phyloP scores from a whole-genome alignment of 805 yeast genomes.

The Kurtzmaniella fragi region DNA sequence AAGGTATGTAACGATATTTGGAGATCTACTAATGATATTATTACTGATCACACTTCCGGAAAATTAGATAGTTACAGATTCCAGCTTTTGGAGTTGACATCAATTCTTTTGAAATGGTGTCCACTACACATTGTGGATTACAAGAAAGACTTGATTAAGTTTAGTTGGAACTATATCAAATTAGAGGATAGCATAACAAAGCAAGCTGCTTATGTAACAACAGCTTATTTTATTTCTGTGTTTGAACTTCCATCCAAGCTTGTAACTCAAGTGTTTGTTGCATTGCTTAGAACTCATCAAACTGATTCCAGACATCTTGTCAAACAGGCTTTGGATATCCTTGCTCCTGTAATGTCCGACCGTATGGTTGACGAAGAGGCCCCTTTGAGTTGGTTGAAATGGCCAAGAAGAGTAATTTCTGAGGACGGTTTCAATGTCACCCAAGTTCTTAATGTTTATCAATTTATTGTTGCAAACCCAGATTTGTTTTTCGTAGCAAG shows the following conservation, averaged over 20 bases:
- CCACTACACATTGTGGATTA: conserved; percentile 54
- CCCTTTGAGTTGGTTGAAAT: conserved; percentile 75
- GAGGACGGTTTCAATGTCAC: conserved; percentile 86
- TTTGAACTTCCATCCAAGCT: conserved; percentile 87
- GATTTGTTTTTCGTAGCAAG: conserved; percentile 81
- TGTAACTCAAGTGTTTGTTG: conserved; percentile 89
- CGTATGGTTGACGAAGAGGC: conserved; percentile 54
- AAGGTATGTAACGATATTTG: conserved; percentile 63
- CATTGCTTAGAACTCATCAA: conserved; percentile 78
- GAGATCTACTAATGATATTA: conserved; percentile 56
- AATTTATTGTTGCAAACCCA: conserved; percentile 81
- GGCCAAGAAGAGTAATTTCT: conserved; percentile 88
- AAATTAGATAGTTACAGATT: conserved; percentile 69
- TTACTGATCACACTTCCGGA: conserved; percentile 55
- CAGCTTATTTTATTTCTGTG: conserved; percentile 77
- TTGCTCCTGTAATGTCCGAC: conserved; percentile 81
- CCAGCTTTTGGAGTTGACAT: conserved; percentile 76
- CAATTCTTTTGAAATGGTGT: conserved; percentile 66
- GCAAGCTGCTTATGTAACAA: conserved; percentile 88
- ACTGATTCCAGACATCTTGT: conserved; percentile 80
- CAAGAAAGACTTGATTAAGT: conserved; percentile 82
- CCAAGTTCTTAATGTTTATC: conserved; percentile 83
- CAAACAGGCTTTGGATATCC: conserved; percentile 76
- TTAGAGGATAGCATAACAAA: conserved; percentile 85
- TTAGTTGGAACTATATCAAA: conserved; percentile 90